Conservation (phyloP, 371 early-diverging fungal species). For the Mucor plumbeus region DNA sequence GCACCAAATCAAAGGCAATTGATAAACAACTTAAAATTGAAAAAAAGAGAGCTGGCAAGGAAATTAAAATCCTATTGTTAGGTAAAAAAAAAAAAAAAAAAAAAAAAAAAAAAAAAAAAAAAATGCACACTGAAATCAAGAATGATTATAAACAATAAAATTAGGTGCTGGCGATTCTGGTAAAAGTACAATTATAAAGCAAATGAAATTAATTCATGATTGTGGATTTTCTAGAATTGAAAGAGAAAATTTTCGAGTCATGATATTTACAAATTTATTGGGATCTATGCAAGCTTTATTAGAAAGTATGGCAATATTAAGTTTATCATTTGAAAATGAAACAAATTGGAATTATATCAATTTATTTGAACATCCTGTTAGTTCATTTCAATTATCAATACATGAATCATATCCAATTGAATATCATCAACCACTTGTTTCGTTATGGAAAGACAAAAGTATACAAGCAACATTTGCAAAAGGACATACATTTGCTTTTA, state of each 20-base stretch:
- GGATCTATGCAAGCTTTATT: slow-evolving; percentile 89
- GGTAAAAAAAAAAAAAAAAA: slow-evolving; percentile 56
- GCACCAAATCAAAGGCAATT: slow-evolving; percentile 82
- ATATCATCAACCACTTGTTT: slow-evolving; percentile 69
- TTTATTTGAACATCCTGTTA: slow-evolving; percentile 24
- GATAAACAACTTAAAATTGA: slow-evolving; percentile 86
- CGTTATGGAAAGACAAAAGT: slow-evolving; percentile 76
- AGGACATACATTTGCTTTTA: slow-evolving; percentile 82
- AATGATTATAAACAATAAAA: not conserved
- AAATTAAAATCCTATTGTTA: slow-evolving; percentile 93
- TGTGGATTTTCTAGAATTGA: slow-evolving; percentile 85
- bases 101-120: no score
- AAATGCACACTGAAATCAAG: not conserved
- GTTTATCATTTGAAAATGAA: slow-evolving; percentile 63
- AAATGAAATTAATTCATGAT: slow-evolving; percentile 95
- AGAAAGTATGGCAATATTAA: slow-evolving; percentile 82
- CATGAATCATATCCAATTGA: slow-evolving; percentile 68
- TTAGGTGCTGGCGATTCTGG: slow-evolving; percentile 96
- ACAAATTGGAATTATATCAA: slow-evolving; percentile 51
- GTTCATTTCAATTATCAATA: slow-evolving; percentile 39
- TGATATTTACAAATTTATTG: slow-evolving; percentile 87
- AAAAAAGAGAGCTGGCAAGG: slow-evolving; percentile 73
- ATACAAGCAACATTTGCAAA: slow-evolving; percentile 61
- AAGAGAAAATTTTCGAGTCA: slow-evolving; percentile 82
- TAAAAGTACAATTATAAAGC: slow-evolving; percentile 94